Percentiles rank a stretch among this genome's conserved stretches.
These are phyloP conservation scores for Vanrija humicola DNA, from an alignment of 1,284 basidiomycete genomes.

Conservation along the genomic window DNA sequence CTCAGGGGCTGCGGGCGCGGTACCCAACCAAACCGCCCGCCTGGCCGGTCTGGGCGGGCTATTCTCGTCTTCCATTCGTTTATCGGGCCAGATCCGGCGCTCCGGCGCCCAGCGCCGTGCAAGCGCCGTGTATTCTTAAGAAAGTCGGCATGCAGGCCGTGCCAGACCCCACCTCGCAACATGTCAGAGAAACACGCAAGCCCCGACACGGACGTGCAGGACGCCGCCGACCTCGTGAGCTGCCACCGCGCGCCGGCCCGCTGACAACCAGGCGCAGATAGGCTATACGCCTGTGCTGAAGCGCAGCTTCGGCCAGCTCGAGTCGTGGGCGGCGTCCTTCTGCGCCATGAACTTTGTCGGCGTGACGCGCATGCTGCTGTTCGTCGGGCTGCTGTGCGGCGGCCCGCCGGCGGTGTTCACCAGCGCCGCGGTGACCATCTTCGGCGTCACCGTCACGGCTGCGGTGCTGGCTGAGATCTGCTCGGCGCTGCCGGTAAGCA, in stretches of 20 bases:
- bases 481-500: constrained; percentile 70
- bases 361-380: constrained; percentile 71
- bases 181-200: too few relatives aligned
- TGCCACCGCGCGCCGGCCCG: too few relatives aligned
- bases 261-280: neutral
- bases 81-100: too few relatives aligned
- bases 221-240: too few relatives aligned
- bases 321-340: constrained; percentile 71
- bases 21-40: too few relatives aligned
- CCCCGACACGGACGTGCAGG: too few relatives aligned
- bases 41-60: too few relatives aligned
- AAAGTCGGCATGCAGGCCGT: neutral
- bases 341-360: constrained; percentile 81
- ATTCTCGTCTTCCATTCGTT: too few relatives aligned
- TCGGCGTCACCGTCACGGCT: constrained; percentile 59
- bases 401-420: constrained; percentile 67
- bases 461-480: constrained; percentile 77
- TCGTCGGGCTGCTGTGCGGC: constrained; percentile 72
- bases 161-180: too few relatives aligned
- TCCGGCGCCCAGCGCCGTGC: too few relatives aligned
- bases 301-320: constrained; percentile 7
- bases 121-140: too few relatives aligned
- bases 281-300: constrained; percentile 9
- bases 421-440: neutral
- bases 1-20: too few relatives aligned